Conservation (phyloP, 1,284 basidiomycete species). For the Boletellus deceptivus region DNA sequence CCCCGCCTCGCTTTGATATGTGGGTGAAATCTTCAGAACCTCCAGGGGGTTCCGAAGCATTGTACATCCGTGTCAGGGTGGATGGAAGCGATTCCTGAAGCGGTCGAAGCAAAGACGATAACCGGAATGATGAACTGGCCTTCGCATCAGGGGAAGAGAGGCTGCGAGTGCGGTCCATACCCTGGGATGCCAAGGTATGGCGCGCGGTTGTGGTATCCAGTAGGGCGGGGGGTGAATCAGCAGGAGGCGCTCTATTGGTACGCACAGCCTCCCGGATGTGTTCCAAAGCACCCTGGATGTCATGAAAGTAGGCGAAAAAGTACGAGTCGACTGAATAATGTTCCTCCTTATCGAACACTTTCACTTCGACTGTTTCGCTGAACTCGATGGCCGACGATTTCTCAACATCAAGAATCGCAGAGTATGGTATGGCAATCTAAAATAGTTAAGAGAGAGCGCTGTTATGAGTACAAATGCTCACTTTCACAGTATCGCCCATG, state of each 20-base stretch:
- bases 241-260: constrained; percentile 47
- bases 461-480: constrained; percentile 28
- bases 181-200: constrained; percentile 21
- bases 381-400: constrained; percentile 88
- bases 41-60: constrained; percentile 36
- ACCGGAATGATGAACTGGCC: constrained; percentile 47
- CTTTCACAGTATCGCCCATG: constrained; percentile 92
- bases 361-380: constrained; percentile 91
- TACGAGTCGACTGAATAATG: constrained; percentile 83
- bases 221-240: constrained; percentile 43
- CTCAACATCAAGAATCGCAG: constrained; percentile 85
- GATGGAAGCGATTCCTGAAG: constrained; percentile 53
- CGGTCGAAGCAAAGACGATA: constrained; percentile 62
- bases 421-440: constrained; percentile 92
- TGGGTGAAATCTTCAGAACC: constrained; percentile 66
- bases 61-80: constrained; percentile 32
- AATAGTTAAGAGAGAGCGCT: constrained; percentile 5
- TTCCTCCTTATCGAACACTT: constrained; percentile 82
- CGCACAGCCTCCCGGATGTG: constrained; percentile 76
- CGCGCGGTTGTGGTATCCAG: constrained; percentile 67
- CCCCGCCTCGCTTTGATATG: constrained; percentile 50
- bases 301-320: constrained; percentile 90
- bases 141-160: constrained; percentile 34
- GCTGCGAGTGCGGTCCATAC: constrained; percentile 41
- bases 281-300: constrained; percentile 71